Percentiles rank a stretch among this genome's conserved stretches.
phyloP scores from a whole-genome alignment of 805 yeast genomes.

The Lachancea nothofagi region DNA sequence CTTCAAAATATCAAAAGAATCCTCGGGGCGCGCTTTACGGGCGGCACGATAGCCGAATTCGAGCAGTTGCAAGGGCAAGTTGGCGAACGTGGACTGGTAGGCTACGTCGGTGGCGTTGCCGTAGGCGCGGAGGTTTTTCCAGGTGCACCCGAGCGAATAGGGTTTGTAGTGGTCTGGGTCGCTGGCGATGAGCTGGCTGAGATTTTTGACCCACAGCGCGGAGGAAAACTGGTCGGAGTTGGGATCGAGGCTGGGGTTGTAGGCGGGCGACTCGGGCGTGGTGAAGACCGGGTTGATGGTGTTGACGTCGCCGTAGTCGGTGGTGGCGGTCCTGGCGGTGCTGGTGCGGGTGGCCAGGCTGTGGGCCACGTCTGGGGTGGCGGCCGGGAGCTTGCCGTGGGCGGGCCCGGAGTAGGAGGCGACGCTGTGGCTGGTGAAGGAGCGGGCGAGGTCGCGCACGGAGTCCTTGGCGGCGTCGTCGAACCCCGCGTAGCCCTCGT shows the following conservation, averaged over 20 bases:
- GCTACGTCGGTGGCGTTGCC: slow-evolving; percentile 67
- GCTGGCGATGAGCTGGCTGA: slow-evolving; percentile 45
- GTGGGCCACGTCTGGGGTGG: not conserved
- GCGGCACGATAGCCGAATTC: slow-evolving; percentile 21
- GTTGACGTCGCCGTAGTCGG: not conserved
- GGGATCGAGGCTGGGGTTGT: slow-evolving; percentile 51
- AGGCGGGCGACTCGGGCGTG: slow-evolving; percentile 15
- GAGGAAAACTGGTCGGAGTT: slow-evolving; percentile 52
- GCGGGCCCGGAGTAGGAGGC: not conserved
- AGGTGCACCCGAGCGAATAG: slow-evolving; percentile 52
- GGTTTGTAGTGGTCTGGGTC: slow-evolving; percentile 64
- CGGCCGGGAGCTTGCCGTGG: not conserved
- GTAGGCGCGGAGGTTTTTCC: slow-evolving; percentile 51
- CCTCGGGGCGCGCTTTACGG: slow-evolving; percentile 22
- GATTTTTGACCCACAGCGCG: slow-evolving; percentile 61
- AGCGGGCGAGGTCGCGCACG: slow-evolving; percentile 5
- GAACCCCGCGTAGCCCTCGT: no score
- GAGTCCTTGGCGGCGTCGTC: not conserved
- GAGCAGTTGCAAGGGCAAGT: slow-evolving; percentile 34
- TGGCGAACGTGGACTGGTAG: slow-evolving; percentile 55
- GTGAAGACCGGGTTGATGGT: slow-evolving; percentile 25
- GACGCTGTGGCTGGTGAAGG: slow-evolving; percentile 2
- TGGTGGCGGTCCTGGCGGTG: not conserved
- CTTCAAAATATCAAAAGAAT: slow-evolving; percentile 48
- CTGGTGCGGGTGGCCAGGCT: slow-evolving; percentile 4